These are phyloP conservation scores for Triangularia verruculosa DNA, from an alignment of 2,329 filamentous ascomycete species.

Conservation along the genomic window DNA sequence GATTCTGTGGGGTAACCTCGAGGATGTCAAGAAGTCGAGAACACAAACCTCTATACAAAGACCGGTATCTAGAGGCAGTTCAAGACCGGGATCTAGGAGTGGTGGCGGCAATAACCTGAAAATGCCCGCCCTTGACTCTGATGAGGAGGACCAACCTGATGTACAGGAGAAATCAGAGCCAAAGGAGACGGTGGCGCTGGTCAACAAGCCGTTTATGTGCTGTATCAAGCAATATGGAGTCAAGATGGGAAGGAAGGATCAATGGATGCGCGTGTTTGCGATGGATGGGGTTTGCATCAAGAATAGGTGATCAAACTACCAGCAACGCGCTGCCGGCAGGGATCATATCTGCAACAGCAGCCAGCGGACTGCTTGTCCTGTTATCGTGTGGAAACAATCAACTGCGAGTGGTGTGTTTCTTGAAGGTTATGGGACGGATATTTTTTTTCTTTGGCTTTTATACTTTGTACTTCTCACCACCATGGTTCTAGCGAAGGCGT, in stretches of 20 bases:
- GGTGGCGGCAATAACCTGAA: background rate
- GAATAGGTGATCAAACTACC: background rate
- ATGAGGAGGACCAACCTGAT: conserved; percentile 19
- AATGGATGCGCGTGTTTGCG: conserved; percentile 26
- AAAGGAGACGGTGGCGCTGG: conserved; percentile 23
- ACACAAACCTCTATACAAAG: conserved; percentile 12
- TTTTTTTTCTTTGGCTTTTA: too few species aligned
- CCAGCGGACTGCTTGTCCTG: too few species aligned
- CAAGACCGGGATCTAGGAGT: conserved; percentile 7
- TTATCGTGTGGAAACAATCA: too few species aligned
- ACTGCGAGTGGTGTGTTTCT: too few species aligned
- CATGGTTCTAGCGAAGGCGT: too few species aligned
- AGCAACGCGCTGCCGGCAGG: too few species aligned
- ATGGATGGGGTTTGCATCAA: conserved; percentile 29
- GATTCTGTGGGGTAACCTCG: conserved; percentile 80
- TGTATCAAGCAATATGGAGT: conserved; percentile 69
- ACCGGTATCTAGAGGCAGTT: conserved; percentile 12
- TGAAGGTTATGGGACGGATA: too few species aligned
- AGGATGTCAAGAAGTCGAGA: conserved; percentile 49
- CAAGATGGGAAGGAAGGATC: conserved; percentile 35
- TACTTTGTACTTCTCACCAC: too few species aligned
- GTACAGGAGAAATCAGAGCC: background rate
- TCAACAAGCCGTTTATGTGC: conserved; percentile 64
- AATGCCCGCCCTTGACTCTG: conserved; percentile 16
- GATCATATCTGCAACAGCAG: too few species aligned